Base-by-base conservation (phyloP, 179 eudicot genomes). In the Silene vulgaris region DNA sequence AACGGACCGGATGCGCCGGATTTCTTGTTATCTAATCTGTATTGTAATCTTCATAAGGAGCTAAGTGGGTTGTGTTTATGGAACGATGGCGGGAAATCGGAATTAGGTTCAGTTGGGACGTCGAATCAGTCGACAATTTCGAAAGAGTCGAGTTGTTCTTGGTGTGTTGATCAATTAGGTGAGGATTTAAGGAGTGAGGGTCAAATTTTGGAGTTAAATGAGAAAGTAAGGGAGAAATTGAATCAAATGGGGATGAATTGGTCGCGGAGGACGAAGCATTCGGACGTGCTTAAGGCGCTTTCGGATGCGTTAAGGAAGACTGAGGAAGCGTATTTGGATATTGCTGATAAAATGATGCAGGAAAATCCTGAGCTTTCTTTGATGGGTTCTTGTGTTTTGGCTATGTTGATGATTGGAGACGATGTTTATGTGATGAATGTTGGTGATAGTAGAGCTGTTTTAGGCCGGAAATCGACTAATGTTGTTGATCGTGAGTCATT, bases 351-450 rank as follows among this genome's bases (percentile, higher is more conserved):
- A 74, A 88, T 93, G 98, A 74, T 91, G 23, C 69, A 48, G 83
- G 97, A 93, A 73, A 93, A 93, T 80, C 98, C 98, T 0, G 98
- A 90, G 81, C 73, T 93, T 48, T 87, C 88, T 75, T 63, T 93
- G 76, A 93, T 93, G 98, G 98, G 98, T 32, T 93, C 98, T 0
- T 93, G 98, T 82, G 98, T 91, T 66, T 75, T 93, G 81, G 98
- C 62, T 19, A 91, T 93, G 98, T 78, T 93, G 82, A 86, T 93
- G 97, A 90, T 84, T 69, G 98, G 98, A 0, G 90, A 93, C 20
- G 96, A 93, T 86, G 84, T 93, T 56, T 93, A 90, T 75, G 71
- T 93, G 88, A 87, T 93, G 93, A 91, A 93, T 83, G 96, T 91
- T 64, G 98, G 98, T 61, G 98, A 93, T 83, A 93, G 98, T 65